Evolutionary conservation across 805 yeast species (phyloP), one percentile per base, ranked within the genome.

Genomic region (Candida maris): DNA sequence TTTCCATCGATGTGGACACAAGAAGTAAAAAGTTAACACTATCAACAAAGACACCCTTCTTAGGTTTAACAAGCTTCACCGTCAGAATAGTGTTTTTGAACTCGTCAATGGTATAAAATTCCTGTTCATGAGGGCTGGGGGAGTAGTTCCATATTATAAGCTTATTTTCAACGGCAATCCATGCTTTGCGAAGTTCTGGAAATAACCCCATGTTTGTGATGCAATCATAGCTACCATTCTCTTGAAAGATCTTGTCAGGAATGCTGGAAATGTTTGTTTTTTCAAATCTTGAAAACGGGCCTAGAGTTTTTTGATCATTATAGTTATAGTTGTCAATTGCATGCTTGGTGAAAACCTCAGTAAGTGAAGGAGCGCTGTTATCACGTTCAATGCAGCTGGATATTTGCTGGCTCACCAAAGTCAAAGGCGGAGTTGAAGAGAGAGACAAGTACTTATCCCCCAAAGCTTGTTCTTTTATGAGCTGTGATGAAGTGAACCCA

Each of bases 91-190:
- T 75, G 48, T 85, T 85, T 36, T 77, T 72, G 44, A 88, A 73
- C 46, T 83, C 94, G 56, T 87, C 97, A 34, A 91, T 83, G 6
- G 87, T 77, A 49, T 80, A 79, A 53, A 79, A 85, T 41, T 83
- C 91, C 19, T 71, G 60, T 16, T 75, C 72, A 10, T 53, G 47
- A 39, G 73, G 75, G 6, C 63, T 52, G 1, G 56, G 52, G 30
- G 43, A 44, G 54, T 81, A 78, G 57, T 88, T 82, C 97, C 97
- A 93, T 17, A 94, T 69, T 22, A 84, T 75, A 50, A 91, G 67
- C 50, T 83, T 82, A 56, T 82, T 81, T 53, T 87, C 97, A 21
- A 81, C 76, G 3, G 83, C 77, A 21, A 91, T 72, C 96, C 97
- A 93, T 10, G 89, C 78, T 41, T 95, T 76, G 43, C 77, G 75